Evolutionary conservation across 768 basidiomycete species (phyloP).

Genomic region (Pulveroboletus frians): DNA sequence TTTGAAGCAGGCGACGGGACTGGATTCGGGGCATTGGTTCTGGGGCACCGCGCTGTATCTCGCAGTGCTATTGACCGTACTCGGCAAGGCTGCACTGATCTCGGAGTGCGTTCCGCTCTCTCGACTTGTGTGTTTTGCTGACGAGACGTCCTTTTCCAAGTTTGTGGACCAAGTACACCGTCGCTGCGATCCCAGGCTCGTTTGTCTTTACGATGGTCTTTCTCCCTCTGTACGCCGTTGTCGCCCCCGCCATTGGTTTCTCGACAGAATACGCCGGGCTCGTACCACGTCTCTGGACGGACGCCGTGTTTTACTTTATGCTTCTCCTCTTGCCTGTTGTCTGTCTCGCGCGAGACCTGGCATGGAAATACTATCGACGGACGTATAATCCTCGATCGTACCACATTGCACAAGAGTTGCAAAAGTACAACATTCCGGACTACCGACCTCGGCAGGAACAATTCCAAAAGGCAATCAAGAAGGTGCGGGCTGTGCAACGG

Average conservation of each 20-base stretch:
- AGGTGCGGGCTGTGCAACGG: constrained; percentile 96
- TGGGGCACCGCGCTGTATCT: constrained; percentile 98
- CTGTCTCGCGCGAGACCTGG: constrained; percentile 83
- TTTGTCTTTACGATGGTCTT: constrained; percentile 96
- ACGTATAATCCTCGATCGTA: constrained; percentile 91
- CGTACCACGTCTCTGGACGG: constrained; percentile 85
- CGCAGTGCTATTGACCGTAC: constrained; percentile 86
- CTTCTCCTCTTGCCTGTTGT: constrained; percentile 79
- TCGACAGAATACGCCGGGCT: constrained; percentile 89
- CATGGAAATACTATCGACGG: constrained; percentile 96
- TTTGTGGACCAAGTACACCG: constrained; percentile 99
- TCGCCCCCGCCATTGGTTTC: constrained; percentile 83
- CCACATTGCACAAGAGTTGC: constrained; percentile 98
- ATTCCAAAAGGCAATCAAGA: constrained; percentile 99
- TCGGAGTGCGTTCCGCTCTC: constrained; percentile 72
- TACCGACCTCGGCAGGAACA: constrained; percentile 97
- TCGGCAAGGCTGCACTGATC: constrained; percentile 94
- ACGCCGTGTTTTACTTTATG: constrained; percentile 84
- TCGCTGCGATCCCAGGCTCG: constrained; percentile 96
- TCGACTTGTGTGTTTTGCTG: neutral
- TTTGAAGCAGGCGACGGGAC: constrained; percentile 71
- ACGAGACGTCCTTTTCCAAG: constrained; percentile 36
- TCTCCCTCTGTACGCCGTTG: constrained; percentile 82
- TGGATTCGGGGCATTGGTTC: constrained; percentile 93
- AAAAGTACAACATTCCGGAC: constrained; percentile 96